Evolutionary conservation across 2,329 filamentous ascomycete species (phyloP).

Genomic region (Pseudogymnoascus sp.): DNA sequence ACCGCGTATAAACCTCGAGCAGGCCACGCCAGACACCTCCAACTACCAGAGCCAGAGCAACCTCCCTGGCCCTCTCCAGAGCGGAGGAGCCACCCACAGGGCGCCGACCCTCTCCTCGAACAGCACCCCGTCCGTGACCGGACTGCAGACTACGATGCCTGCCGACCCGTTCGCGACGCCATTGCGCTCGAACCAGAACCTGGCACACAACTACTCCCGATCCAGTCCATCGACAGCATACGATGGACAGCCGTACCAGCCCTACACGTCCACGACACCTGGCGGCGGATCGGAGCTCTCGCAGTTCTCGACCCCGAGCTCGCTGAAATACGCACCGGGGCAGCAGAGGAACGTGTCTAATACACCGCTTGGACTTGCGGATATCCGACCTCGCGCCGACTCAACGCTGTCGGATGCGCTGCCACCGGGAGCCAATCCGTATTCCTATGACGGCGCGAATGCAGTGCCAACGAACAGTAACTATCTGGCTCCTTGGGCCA

Average conservation of each 20-base stretch:
- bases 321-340: conserved; percentile 46
- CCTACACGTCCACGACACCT: conserved; percentile 58
- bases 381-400: conserved; percentile 82
- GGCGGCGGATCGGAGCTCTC: conserved; percentile 42
- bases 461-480: conserved; percentile 71
- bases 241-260: conserved; percentile 44
- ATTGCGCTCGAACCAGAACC: conserved; percentile 55
- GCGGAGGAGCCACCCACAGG: conserved; percentile 39
- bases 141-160: conserved; percentile 42
- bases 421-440: conserved; percentile 47
- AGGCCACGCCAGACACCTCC: conserved; percentile 40
- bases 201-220: conserved; percentile 70
- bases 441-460: conserved; percentile 58
- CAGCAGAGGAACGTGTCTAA: conserved; percentile 62
- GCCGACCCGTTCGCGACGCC: conserved; percentile 54
- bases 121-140: conserved; percentile 50
- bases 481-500: conserved; percentile 87
- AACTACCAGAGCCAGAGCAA: conserved; percentile 39
- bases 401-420: conserved; percentile 65
- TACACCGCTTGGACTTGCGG: conserved; percentile 81
- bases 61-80: conserved; percentile 54
- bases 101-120: conserved; percentile 45
- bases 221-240: conserved; percentile 67
- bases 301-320: conserved; percentile 55
- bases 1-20: conserved; percentile 52